Conservation (phyloP, 2,329 filamentous ascomycete genomes). For the Fusarium verticillioides region DNA sequence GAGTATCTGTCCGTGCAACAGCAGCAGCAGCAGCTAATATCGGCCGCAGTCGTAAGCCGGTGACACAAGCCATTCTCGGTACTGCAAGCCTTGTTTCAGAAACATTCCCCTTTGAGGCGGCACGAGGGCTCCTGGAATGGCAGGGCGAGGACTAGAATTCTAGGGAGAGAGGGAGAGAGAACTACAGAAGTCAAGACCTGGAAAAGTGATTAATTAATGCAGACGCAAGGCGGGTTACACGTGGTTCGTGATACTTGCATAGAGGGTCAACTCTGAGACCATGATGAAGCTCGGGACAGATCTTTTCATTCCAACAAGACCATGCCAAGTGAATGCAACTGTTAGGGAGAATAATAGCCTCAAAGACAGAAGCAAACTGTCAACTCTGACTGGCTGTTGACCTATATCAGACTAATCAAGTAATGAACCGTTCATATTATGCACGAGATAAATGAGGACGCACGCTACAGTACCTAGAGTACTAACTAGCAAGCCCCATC, state of each 20-base stretch:
- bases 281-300: not conserved
- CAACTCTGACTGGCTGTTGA: not conserved
- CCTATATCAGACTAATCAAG: constrained; percentile 10
- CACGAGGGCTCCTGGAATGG: constrained; percentile 22
- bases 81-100: constrained; percentile 35
- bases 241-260: constrained; percentile 20
- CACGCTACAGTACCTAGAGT: not conserved
- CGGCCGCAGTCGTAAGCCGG: not conserved
- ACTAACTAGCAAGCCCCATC: constrained; percentile 19
- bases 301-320: not conserved
- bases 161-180: constrained; percentile 9
- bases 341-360: not conserved
- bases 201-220: not conserved
- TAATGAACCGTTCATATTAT: constrained; percentile 8
- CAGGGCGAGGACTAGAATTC: constrained; percentile 3
- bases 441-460: constrained; percentile 14
- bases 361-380: not conserved
- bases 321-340: not conserved
- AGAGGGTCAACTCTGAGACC: not conserved
- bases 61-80: not conserved
- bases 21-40: not conserved
- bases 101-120: constrained; percentile 16
- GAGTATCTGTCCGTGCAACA: not conserved
- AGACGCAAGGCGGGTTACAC: constrained; percentile 5
- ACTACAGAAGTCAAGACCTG: not conserved